Base-by-base conservation (phyloP, 208 protist genomes). In the Trypanosomatidae sp. region DNA sequence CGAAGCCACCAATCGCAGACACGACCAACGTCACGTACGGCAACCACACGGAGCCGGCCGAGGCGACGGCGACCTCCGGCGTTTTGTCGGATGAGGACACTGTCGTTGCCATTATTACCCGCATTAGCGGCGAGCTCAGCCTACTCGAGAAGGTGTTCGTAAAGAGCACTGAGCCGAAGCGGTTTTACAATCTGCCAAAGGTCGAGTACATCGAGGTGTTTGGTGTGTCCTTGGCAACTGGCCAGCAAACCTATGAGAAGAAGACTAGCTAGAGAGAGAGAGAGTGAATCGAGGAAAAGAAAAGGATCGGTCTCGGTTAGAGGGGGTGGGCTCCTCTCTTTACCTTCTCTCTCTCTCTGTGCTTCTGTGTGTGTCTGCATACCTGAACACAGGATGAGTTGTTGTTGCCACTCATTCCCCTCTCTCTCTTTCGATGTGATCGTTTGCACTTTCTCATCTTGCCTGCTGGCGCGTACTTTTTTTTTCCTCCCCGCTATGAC, bases 161-260 rank as follows among this genome's bases (percentile, higher is more conserved):
- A 39, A 81, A 77, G 69, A 88, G 82, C 68, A 85, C 84, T 47
- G 91, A 95, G 70, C 90, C 90, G 5, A 92, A 92, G 77, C 86
- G 78, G 47, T 92, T 95, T 62, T 92, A 87, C 62, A 84, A 93
- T 55, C 72, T 95, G 67, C 91, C 91, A 0, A 85, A 74, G 33
- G 91, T 95, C 12, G 82, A 92, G 71, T 95, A 92, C 70, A 84
- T 95, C 66, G 91, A 93, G 66, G 68, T 85, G 33, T 90, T 89
- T 69, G 91, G 88, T 6, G 71, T 86, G 1, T 89, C 86, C 9
- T 53, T 95, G 58, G 80, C 73, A 7, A 84, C 86, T 3, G 91
- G 88, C 43, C 56, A 80, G 55, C 68, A 66, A 3, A 91, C 86
- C 25, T 92, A 90, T 64, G 82, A 91, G 71, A 91, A 84, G 71